Evolutionary conservation across 306 rosid genomes (phyloP).

Genomic region (Quercus variabilis): DNA sequence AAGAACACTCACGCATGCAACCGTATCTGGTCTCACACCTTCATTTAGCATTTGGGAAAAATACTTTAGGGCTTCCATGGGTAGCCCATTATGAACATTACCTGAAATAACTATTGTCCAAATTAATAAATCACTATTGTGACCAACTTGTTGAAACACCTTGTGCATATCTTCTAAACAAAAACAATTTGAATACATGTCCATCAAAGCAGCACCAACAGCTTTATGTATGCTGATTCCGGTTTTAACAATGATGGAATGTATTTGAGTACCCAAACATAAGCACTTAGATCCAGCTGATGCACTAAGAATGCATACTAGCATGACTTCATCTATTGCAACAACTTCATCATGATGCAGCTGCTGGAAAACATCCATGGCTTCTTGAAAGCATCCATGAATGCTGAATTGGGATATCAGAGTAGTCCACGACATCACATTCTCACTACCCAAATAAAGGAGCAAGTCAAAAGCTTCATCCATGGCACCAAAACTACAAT

Average conservation of each 20-base stretch:
- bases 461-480: slow-evolving; percentile 2
- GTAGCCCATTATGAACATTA: not conserved
- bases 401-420: not conserved
- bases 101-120: not conserved
- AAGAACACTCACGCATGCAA: not conserved
- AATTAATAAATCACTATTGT: not conserved
- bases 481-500: not conserved
- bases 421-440: slow-evolving; percentile 1
- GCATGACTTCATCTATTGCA: not conserved
- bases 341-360: not conserved
- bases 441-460: not conserved
- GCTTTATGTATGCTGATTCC: not conserved
- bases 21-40: not conserved
- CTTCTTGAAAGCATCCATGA: not conserved
- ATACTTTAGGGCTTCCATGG: not conserved
- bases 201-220: not conserved
- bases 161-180: slow-evolving; percentile 1
- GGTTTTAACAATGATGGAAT: not conserved
- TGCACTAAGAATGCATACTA: not conserved
- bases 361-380: not conserved
- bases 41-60: not conserved
- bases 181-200: not conserved
- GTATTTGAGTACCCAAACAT: not conserved
- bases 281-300: slow-evolving; percentile 1
- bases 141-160: not conserved